Evolutionary conservation across 2,329 filamentous ascomycete genomes (phyloP).

Genomic region (Cercospora citrullina): DNA sequence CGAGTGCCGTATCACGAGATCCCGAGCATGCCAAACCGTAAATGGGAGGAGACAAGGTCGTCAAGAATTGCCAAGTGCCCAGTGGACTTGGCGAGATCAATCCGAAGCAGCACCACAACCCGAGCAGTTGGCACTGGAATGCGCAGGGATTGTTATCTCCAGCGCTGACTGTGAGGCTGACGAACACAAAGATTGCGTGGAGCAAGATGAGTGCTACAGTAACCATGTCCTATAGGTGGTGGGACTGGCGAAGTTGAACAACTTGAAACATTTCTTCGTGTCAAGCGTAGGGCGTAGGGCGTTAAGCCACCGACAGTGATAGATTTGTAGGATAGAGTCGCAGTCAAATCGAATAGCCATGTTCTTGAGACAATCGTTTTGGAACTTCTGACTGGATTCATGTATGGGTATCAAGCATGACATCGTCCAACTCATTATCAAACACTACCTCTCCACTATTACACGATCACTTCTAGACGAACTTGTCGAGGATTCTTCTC

Average conservation of each 20-base stretch:
- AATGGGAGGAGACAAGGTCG: slow-evolving; percentile 9
- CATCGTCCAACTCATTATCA: background rate
- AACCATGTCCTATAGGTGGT: background rate
- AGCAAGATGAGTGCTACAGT: background rate
- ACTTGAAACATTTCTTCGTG: background rate
- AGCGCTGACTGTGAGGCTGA: background rate
- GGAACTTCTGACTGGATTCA: background rate
- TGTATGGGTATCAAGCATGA: slow-evolving; percentile 8
- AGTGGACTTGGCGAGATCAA: slow-evolving; percentile 5
- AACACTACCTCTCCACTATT: background rate
- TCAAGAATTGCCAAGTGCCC: slow-evolving; percentile 12
- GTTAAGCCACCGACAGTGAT: background rate
- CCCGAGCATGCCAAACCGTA: background rate
- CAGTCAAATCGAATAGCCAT: background rate
- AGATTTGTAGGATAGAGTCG: background rate
- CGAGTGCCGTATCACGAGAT: background rate
- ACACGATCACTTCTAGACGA: slow-evolving; percentile 25
- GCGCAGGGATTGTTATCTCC: background rate
- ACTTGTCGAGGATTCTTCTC: slow-evolving; percentile 39
- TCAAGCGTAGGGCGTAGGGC: background rate
- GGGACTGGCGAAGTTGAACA: background rate
- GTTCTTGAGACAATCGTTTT: background rate
- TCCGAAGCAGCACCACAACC: background rate
- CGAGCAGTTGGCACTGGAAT: slow-evolving; percentile 1
- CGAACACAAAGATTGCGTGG: background rate